phyloP scores from a whole-genome alignment of 768 basidiomycete species.

The Trametes cingulata region DNA sequence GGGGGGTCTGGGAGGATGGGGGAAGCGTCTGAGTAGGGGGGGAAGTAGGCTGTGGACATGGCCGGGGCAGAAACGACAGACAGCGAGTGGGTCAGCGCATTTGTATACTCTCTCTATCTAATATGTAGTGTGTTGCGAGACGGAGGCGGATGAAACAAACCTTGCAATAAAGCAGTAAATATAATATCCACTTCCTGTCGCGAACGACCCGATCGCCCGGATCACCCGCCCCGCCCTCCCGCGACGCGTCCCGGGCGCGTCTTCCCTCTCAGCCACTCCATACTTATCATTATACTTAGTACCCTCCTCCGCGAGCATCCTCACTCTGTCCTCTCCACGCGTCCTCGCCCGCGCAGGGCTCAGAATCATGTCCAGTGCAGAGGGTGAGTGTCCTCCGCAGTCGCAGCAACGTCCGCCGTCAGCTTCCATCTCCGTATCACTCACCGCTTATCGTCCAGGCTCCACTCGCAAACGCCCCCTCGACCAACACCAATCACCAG shows the following conservation, averaged over 20 bases:
- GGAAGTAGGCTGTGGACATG: slow-evolving; percentile 18
- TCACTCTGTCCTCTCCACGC: background rate
- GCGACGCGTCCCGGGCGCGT: no score
- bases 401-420: background rate
- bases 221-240: no score
- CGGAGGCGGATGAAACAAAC: no score
- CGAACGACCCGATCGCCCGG: no score
- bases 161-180: background rate
- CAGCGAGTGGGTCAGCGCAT: background rate
- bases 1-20: slow-evolving; percentile 9
- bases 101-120: no score
- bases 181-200: no score
- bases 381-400: background rate
- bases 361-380: background rate
- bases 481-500: background rate
- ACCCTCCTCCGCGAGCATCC: no score
- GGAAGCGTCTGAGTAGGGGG: slow-evolving; percentile 10
- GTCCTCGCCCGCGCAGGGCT: background rate
- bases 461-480: slow-evolving; percentile 7
- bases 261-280: no score
- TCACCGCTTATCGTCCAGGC: background rate
- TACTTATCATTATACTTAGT: no score
- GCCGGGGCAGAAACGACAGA: background rate
- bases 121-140: no score
- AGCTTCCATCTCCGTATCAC: background rate